phyloP scores from a whole-genome alignment of 2,329 filamentous ascomycete genomes.

The Ophiostoma sp. region DNA sequence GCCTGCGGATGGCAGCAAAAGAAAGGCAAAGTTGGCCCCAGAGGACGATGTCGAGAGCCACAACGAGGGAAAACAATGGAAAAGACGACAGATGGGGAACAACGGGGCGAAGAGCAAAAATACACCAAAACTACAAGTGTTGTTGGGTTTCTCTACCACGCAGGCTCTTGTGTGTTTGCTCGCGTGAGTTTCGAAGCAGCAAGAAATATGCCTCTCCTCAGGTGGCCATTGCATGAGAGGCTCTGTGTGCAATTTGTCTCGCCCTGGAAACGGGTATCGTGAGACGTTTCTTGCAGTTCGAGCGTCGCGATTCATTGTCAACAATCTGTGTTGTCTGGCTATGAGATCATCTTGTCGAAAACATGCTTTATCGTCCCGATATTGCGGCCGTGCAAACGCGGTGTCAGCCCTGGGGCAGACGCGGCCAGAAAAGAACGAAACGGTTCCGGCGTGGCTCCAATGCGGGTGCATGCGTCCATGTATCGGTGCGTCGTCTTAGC shows the following conservation, averaged over 20 bases:
- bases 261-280: neutral
- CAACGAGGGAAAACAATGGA: neutral
- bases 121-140: conserved; percentile 5
- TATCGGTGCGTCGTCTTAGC: conserved; percentile 12
- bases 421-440: neutral
- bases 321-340: neutral
- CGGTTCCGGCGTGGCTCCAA: neutral
- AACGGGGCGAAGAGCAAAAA: neutral
- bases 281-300: neutral
- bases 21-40: neutral
- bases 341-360: neutral
- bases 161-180: neutral
- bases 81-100: neutral
- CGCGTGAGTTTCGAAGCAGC: no score
- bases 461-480: neutral
- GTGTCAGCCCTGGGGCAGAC: neutral
- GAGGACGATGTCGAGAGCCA: neutral
- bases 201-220: neutral
- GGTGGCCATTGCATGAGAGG: neutral
- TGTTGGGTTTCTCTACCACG: neutral
- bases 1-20: neutral
- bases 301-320: no score
- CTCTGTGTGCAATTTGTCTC: neutral
- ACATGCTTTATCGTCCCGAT: neutral
- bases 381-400: neutral